Percentiles rank a stretch among this genome's conserved stretches.
These are phyloP conservation scores for Penicillium paxilli DNA, from an alignment of 495 filamentous ascomycete genomes.

Conservation along the genomic window DNA sequence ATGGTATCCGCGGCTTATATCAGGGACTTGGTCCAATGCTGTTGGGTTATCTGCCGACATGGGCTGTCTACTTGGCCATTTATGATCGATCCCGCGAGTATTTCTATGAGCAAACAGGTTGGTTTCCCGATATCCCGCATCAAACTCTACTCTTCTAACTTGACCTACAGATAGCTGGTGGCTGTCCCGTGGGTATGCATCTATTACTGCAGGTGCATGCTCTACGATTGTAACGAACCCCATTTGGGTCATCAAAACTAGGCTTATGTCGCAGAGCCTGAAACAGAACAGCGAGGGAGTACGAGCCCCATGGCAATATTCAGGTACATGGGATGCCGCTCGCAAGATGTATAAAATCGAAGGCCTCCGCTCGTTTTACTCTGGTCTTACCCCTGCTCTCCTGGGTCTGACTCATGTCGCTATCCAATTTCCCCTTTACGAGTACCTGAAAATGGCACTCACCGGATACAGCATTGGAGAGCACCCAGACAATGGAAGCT, in stretches of 20 bases:
- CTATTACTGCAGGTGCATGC: constrained; percentile 85
- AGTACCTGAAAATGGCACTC: constrained; percentile 87
- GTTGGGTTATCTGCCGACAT: constrained; percentile 92
- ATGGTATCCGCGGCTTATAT: constrained; percentile 90
- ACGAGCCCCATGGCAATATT: constrained; percentile 85
- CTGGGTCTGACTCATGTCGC: constrained; percentile 94
- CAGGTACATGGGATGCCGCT: constrained; percentile 80
- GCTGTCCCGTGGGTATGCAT: constrained; percentile 68
- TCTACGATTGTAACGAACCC: constrained; percentile 97
- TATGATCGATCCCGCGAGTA: constrained; percentile 85
- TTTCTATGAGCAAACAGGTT: constrained; percentile 66
- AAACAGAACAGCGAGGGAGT: constrained; percentile 51
- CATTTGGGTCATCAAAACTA: constrained; percentile 99
- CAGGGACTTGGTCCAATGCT: constrained; percentile 91
- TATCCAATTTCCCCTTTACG: constrained; percentile 96
- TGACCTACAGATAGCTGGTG: constrained; percentile 53
- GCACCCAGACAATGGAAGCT: constrained; percentile 55
- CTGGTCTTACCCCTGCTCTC: constrained; percentile 87
- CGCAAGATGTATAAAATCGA: constrained; percentile 93
- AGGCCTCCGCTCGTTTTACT: constrained; percentile 90
- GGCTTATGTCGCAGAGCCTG: constrained; percentile 85
- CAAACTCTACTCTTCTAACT: constrained; percentile 7
- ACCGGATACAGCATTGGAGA: constrained; percentile 84
- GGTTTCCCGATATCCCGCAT: constrained; percentile 22
- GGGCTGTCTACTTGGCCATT: constrained; percentile 96